Base-by-base conservation (phyloP, 345 rosid genomes). In the Psidium guajava region DNA sequence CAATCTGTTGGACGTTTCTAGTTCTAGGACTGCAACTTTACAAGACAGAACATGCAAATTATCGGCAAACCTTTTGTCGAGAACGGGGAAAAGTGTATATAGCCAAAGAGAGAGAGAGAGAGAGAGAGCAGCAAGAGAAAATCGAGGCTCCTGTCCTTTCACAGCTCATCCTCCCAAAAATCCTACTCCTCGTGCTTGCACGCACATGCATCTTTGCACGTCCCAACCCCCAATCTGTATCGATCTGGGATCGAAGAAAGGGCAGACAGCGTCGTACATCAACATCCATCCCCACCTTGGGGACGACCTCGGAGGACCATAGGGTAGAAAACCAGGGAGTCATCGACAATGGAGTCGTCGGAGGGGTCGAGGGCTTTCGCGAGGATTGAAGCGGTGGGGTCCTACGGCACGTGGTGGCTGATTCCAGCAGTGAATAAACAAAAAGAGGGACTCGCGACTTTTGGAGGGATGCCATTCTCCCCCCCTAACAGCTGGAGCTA, bases 401-500 rank as follows among this genome's bases (percentile, higher is more conserved):
- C 77, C 77, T 69, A 32, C 77, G 77, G 77, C 77, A 69, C 77
- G 77, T 69, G 77, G 25, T 18, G 77, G 77, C 77, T 36, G 77
- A 69, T 18, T 69, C 77, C 77, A 69, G 77, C 77, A 69, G 77
- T 36, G 47, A 69, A 69, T 69, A 69, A 36, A 36, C 47, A 36
- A 36, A 32, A 36, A 11, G 6, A 22, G 77, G 42, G 47, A 18
- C 25, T 21, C 47, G 47, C 77, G 25, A 69, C 77, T 69, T 69
- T 36, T 69, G 75, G 44, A 69, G 77, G 6, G 77, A 36, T 20
- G 42, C 77, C 40, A 4, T 32, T 69, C 77, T 40, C 18, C 77
- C 77, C 77, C 56, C 47, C 85, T 36, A 87, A 86, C 90, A 92
- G 93, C 93, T 92, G 94, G 91, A 85, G 92, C 94, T 88, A 92